These are phyloP conservation scores for Candida easanensis DNA, from an alignment of 805 yeast species.

Conservation along the genomic window DNA sequence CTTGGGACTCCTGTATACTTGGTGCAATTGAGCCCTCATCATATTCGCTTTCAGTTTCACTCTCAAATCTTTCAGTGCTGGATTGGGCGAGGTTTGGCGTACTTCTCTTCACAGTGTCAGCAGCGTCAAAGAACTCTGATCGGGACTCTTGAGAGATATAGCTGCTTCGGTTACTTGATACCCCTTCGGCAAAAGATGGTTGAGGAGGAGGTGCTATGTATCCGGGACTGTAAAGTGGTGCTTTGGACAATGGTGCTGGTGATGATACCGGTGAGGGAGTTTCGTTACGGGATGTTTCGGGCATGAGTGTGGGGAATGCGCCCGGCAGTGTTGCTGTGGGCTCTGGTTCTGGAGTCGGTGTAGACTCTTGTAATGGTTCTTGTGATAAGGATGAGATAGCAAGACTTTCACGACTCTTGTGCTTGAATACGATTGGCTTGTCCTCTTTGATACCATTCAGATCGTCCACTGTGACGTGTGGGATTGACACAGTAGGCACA, in stretches of 20 bases:
- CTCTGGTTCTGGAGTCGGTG: not conserved
- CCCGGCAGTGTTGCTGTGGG: not conserved
- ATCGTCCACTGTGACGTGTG: slow-evolving; percentile 1
- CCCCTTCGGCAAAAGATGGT: not conserved
- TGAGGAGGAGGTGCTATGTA: slow-evolving; percentile 1
- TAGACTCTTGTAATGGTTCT: not conserved
- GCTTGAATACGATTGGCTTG: slow-evolving; percentile 3
- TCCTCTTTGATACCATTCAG: not conserved
- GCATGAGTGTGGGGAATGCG: not conserved
- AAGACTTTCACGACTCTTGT: not conserved
- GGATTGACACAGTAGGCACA: not conserved
- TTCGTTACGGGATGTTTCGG: not conserved
- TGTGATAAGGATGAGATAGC: not conserved
- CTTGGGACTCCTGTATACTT: not conserved
- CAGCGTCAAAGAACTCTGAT: slow-evolving; percentile 19
- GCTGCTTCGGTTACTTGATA: slow-evolving; percentile 7
- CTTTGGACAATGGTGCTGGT: slow-evolving; percentile 2
- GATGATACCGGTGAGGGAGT: not conserved
- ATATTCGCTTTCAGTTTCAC: not conserved
- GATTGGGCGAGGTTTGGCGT: not conserved
- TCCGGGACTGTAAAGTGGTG: slow-evolving; percentile 6
- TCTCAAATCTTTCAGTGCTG: not conserved
- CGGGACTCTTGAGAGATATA: slow-evolving; percentile 6
- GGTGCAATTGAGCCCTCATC: slow-evolving; percentile 1
- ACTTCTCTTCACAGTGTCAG: slow-evolving; percentile 6